Base-by-base conservation (phyloP, 768 basidiomycete species). In the Phaeotremella fagi region DNA sequence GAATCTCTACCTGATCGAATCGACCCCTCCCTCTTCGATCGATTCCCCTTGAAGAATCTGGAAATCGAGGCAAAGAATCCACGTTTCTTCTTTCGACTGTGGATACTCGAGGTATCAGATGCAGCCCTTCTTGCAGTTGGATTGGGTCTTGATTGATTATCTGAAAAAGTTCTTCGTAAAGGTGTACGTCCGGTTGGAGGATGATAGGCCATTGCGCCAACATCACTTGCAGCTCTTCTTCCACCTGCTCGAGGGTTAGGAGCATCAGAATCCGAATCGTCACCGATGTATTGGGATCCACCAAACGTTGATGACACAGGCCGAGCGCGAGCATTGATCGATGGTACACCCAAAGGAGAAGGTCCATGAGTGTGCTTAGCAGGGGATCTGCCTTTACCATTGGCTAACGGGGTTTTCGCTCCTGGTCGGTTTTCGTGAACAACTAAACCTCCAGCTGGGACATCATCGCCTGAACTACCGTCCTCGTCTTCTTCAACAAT, bases 401-500 rank as follows among this genome's bases (percentile, higher is more conserved):
- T 52, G 5, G 54, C 16, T n/a, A 36, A 38, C 27, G 52, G 55
- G 18, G 43, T 45, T 16, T 53, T 49, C 6, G 51, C 56, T 9
- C 50, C 58, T 3, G 62, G 64, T 47, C 64, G 54, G 57, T 74
- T 74, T 55, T 74, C 72, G 41, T 74, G 72, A 7, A 74, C 64
- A 11, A 70, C 67, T 18, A 69, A 45, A 12, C 61, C 62, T 5
- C 64, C 52, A n/a, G 45, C 65, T 2, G 36, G 50, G 2, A 27
- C 56, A 29, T 68, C 68, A 25, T 70, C 72, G n/a, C 47, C 64
- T n/a, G 70, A 71, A 18, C 61, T 60, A 4, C 68, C 68, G 20
- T 61, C 60, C 48, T 74, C 72, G 31, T 74, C 64, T 50, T 74
- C 72, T 28, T 74, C 72, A 20, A 64, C 65, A 43, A 74, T 74